A percentile compares a stretch with the other conserved stretches of the same genome.
phyloP scores from a whole-genome alignment of 2,329 filamentous ascomycete genomes.

The Amphichorda felina region DNA sequence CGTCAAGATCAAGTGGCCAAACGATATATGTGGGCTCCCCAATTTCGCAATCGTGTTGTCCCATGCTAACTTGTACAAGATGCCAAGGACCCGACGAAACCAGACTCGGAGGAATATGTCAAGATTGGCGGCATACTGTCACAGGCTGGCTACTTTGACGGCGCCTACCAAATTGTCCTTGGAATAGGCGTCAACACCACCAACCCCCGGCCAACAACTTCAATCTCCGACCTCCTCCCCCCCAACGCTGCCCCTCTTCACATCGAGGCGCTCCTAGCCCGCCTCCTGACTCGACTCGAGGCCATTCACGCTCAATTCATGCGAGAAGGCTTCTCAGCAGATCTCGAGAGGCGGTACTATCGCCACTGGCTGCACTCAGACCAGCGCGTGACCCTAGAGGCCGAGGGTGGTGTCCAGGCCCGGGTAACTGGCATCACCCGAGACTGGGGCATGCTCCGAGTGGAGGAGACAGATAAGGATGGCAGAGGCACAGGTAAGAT shows the following conservation, averaged over 20 bases:
- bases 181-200: constrained; percentile 80
- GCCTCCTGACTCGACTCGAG: constrained; percentile 70
- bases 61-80: constrained; percentile 29
- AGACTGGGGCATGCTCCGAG: constrained; percentile 83
- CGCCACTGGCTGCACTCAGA: constrained; percentile 74
- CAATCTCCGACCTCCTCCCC: constrained; percentile 61
- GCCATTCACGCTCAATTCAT: constrained; percentile 65
- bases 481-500: constrained; percentile 65
- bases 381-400: constrained; percentile 63
- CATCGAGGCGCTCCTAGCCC: constrained; percentile 70
- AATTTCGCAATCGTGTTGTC: no score
- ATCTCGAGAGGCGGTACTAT: constrained; percentile 71
- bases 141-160: constrained; percentile 69
- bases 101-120: constrained; percentile 45
- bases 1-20: constrained; percentile 92
- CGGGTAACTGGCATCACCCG: constrained; percentile 75
- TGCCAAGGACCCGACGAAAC: constrained; percentile 49
- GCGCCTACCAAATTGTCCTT: constrained; percentile 72
- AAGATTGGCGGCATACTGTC: constrained; percentile 93
- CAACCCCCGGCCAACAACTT: constrained; percentile 78
- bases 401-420: constrained; percentile 62
- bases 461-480: constrained; percentile 67
- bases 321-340: constrained; percentile 58
- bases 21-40: constrained; percentile 66
- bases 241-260: constrained; percentile 42